Conservation (phyloP, 176 grass and related monocot species). For the Oryza rufipogon region DNA sequence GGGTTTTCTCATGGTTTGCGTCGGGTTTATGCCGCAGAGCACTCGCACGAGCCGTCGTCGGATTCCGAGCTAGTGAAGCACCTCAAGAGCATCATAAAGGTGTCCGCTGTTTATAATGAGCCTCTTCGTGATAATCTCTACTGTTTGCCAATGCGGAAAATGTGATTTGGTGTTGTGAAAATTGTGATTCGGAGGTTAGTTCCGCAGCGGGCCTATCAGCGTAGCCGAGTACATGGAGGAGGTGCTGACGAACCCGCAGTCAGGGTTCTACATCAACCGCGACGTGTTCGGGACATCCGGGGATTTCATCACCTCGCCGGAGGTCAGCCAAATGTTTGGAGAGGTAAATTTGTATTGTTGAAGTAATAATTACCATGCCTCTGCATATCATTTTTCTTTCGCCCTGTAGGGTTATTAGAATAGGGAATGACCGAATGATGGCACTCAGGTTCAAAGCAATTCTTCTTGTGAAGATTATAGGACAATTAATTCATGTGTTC, state of each 20-base stretch:
- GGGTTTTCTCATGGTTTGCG: constrained; percentile 34
- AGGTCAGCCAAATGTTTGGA: constrained; percentile 99
- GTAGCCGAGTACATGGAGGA: constrained; percentile 98
- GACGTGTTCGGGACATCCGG: constrained; percentile 86
- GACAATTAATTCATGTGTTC: neutral
- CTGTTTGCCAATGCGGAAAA: constrained; percentile 19
- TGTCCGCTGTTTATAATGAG: constrained; percentile 24
- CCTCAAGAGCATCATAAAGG: constrained; percentile 94
- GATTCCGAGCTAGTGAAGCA: constrained; percentile 89
- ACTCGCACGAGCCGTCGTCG: constrained; percentile 62
- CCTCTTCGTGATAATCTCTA: neutral
- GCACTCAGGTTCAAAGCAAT: neutral
- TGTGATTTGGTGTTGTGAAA: constrained; percentile 28
- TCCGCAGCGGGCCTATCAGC: constrained; percentile 89
- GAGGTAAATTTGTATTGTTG: constrained; percentile 59
- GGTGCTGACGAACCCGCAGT: constrained; percentile 85
- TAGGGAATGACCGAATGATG: neutral
- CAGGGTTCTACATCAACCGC: constrained; percentile 84
- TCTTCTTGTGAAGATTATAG: neutral
- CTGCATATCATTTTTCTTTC: constrained; percentile 20
- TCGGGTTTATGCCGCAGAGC: constrained; percentile 51
- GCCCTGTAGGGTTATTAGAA: neutral
- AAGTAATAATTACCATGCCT: neutral
- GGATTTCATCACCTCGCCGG: constrained; percentile 93
- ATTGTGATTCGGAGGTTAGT: constrained; percentile 50